Evolutionary conservation across 257 asterid species (phyloP), one percentile per base, ranked within the genome.

Genomic region (Schizonepeta tenuifolia): DNA sequence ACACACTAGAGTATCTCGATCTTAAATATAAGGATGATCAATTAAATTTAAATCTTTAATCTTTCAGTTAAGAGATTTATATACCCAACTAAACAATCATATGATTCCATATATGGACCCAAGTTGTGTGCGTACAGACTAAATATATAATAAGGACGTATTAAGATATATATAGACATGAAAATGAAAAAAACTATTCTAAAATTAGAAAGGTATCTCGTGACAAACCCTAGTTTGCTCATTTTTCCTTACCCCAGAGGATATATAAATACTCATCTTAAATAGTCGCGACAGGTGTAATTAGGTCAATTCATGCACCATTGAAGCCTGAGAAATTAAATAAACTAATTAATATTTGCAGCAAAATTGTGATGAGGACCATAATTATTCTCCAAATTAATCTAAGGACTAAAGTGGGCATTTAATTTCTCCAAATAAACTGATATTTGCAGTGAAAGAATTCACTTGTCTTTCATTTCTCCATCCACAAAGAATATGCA

Each of bases 151-250:
- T 51, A n/a, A 69, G 70, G 75, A 70, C 61, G 28, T 43, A 46
- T n/a, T 35, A 20, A 56, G 12, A 53, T 26, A 40, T 66, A 22
- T 55, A 58, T 66, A 28, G 51, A 62, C 26, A 50, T 69, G 58
- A 14, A 54, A 24, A 24, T 2, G 26, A 24, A 69, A 55, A 75
- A 63, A 31, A 11, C 58, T 7, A 14, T 72, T 58, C 78, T 73
- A 73, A 44, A 51, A n/a, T 78, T 55, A 44, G 83, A 63, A 69
- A 64, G 44, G 70, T 74, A 63, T 79, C 83, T 79, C 83, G 79
- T 74, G 83, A 74, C 83, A 78, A 68, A 54, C 76, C 73, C 69
- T 63, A 68, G 53, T 38, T 67, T 67, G n/a, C 73, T 70, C 77
- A 70, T 63, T 56, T 56, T 64, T 49, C 54, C 80, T 72, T 68